Conservation (phyloP, 768 basidiomycete species). For the Pulveroboletus ravenelii region DNA sequence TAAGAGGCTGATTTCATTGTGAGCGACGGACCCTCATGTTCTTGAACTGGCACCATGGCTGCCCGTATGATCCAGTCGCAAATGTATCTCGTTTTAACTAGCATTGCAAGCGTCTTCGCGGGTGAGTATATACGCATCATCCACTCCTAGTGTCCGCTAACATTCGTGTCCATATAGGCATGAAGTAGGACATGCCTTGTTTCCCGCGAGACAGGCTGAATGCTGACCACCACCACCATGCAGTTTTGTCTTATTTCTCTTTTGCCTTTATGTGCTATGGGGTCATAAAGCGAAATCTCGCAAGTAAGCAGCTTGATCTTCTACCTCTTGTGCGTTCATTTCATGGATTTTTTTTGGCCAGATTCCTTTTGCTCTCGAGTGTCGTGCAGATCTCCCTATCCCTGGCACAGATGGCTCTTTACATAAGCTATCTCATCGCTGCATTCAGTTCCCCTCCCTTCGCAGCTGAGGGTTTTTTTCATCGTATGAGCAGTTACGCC, state of each 20-base stretch:
- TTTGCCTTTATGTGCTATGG: constrained; percentile 18
- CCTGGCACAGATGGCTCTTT: constrained; percentile 5
- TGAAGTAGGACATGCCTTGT: constrained; percentile 9
- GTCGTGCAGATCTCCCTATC: constrained; percentile 16
- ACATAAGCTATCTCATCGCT: not conserved
- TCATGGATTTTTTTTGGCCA: not conserved
- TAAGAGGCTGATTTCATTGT: not conserved
- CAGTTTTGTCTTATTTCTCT: constrained; percentile 16
- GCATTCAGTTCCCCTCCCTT: not conserved
- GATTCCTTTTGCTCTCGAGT: constrained; percentile 12
- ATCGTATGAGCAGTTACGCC: not conserved
- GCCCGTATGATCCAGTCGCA: not conserved
- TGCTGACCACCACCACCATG: not conserved
- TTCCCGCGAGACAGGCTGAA: not conserved
- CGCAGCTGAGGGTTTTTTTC: constrained; percentile 2
- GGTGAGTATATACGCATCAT: constrained; percentile 8
- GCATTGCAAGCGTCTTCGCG: constrained; percentile 7
- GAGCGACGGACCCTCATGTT: too few species aligned
- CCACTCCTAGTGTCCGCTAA: not conserved
- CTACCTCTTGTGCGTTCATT: not conserved
- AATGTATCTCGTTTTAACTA: constrained; percentile 5
- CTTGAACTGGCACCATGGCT: too few species aligned
- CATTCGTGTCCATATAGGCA: constrained; percentile 4
- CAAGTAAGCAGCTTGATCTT: not conserved
- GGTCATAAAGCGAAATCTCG: constrained; percentile 1